Conservation (phyloP, 768 basidiomycete genomes). For the Suillus plorans region DNA sequence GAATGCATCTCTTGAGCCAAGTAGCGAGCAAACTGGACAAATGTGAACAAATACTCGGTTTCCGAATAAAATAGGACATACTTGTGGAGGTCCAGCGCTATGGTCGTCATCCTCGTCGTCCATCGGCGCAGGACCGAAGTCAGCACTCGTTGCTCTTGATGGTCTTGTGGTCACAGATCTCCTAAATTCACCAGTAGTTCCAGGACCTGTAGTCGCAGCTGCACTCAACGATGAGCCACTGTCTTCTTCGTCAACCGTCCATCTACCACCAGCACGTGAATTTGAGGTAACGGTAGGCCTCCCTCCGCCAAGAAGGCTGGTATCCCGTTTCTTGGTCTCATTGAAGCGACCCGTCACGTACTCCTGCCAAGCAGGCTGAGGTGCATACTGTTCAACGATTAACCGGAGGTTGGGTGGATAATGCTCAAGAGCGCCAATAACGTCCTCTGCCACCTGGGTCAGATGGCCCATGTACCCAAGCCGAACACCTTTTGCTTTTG, state of each 20-base stretch:
- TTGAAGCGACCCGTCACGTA: slow-evolving; percentile 85
- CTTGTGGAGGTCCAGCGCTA: slow-evolving; percentile 45
- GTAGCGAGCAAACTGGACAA: slow-evolving; percentile 72
- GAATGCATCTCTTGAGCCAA: slow-evolving; percentile 72
- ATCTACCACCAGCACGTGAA: slow-evolving; percentile 38
- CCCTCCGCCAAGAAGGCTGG: slow-evolving; percentile 79
- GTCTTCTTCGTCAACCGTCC: slow-evolving; percentile 76
- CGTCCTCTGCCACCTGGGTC: slow-evolving; percentile 91
- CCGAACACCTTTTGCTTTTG: slow-evolving; percentile 74
- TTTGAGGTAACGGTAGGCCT: slow-evolving; percentile 58
- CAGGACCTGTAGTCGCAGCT: slow-evolving; percentile 18
- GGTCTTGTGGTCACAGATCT: slow-evolving; percentile 44
- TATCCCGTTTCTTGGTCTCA: slow-evolving; percentile 84
- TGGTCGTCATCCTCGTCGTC: slow-evolving; percentile 45
- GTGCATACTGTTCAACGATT: slow-evolving; percentile 64
- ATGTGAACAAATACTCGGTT: slow-evolving; percentile 8
- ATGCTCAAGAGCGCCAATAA: slow-evolving; percentile 84
- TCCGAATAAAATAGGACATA: slow-evolving; percentile 21
- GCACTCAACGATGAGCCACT: slow-evolving; percentile 15
- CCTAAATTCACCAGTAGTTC: slow-evolving; percentile 52
- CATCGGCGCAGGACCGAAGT: slow-evolving; percentile 59
- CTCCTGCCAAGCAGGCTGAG: slow-evolving; percentile 82
- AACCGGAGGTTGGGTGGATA: slow-evolving; percentile 79
- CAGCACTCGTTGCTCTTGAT: slow-evolving; percentile 53
- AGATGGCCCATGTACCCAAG: slow-evolving; percentile 98